Evolutionary conservation across 2,329 filamentous ascomycete genomes (phyloP).

Genomic region (Pestalotiopsis sp.): DNA sequence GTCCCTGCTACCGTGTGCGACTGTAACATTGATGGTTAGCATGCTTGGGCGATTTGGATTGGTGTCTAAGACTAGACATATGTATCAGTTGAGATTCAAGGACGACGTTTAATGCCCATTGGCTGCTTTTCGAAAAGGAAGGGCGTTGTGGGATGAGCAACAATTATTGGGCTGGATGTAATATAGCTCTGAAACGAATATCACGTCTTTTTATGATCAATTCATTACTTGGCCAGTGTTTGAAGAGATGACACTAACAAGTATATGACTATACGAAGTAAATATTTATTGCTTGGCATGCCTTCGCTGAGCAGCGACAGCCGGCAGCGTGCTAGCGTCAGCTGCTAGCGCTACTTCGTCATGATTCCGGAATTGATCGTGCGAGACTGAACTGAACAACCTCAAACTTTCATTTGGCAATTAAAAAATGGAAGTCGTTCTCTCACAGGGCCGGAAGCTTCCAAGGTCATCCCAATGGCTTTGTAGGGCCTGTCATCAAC

Average conservation of each 20-base stretch:
- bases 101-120: not conserved
- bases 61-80: not conserved
- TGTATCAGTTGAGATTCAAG: not conserved
- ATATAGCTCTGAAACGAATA: not conserved
- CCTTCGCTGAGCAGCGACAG: not conserved
- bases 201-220: not conserved
- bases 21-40: not conserved
- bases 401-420: not conserved
- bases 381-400: not conserved
- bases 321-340: not conserved
- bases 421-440: slow-evolving; percentile 23
- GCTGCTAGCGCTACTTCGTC: not conserved
- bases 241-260: no score
- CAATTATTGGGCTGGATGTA: slow-evolving; percentile 2
- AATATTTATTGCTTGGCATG: not conserved
- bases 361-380: not conserved
- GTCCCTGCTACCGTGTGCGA: not conserved
- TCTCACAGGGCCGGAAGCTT: slow-evolving; percentile 20
- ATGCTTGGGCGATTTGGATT: not conserved
- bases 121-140: not conserved
- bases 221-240: not conserved
- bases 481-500: slow-evolving; percentile 48
- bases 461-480: slow-evolving; percentile 25
- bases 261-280: not conserved
- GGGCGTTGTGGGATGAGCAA: not conserved